Base-by-base conservation (phyloP, 768 basidiomycete genomes). In the Lactarius pseudohatsudake region DNA sequence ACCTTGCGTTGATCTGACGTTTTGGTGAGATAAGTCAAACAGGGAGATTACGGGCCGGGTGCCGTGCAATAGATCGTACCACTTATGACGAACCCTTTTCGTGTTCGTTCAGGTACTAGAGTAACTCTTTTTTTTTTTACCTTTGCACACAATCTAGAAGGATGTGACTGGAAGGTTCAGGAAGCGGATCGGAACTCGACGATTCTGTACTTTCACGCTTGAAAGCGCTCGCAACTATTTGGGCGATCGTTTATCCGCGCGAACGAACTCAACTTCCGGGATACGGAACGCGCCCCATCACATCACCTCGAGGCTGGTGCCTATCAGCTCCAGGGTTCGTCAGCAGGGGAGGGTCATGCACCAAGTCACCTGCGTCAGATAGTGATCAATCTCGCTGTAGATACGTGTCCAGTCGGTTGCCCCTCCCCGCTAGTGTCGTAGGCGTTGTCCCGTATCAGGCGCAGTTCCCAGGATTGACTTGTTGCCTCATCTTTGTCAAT, bases 241-340 rank as follows among this genome's bases (percentile, higher is more conserved):
- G 50, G 50, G 15, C 26, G 22, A 53, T 15, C 50, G 22, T 53
- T 26, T 28, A 15, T 26, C 50, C 50, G 13, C 13, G 11, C 26
- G 13, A 53, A 26, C 26, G 13, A 53, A 26, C n/a, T 15, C 26
- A 22, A 53, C 13, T 13, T 15, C 6, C 50, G 26, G 50, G 4
- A 6, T 13, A 7, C 50, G 26, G 50, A 16, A 26, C 22, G 13
- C 22, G 15, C 10, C 26, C 4, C 26, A 53, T 53, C 50, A 28
- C 50, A 53, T 53, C 50, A 28, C 50, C 50, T 53, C 26, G 50
- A 53, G 50, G 50, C 50, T 53, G 50, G 26, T 53, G 5, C 26
- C 22, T 26, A 26, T 53, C 22, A 5, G 13, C 22, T 50, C 38
- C 38, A 16, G 10, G 15, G 41, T 41, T 41, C 13, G 47, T n/a